Conservation (phyloP, 139 green algal species). For the Chlamydomonas schloesseri region DNA sequence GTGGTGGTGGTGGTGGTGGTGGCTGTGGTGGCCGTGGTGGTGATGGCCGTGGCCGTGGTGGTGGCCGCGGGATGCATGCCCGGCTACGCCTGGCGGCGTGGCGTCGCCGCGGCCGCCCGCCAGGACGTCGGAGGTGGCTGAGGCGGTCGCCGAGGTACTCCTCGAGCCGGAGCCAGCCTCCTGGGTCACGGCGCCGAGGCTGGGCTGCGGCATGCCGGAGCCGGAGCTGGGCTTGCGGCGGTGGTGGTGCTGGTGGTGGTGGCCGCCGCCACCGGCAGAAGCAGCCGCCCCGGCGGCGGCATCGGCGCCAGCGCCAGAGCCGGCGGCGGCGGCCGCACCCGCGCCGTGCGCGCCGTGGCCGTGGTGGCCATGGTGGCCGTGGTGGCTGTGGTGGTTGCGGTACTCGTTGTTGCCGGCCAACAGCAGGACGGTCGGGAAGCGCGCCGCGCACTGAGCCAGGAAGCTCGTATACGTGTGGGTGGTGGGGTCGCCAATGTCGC, state of each 20-base stretch:
- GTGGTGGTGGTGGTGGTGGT: no score
- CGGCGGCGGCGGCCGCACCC: no score
- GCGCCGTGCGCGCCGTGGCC: not conserved
- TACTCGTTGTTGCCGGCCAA: constrained; percentile 45
- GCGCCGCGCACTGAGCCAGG: not conserved
- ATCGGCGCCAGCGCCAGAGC: no score
- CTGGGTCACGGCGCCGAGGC: not conserved
- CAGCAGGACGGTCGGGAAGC: constrained; percentile 40
- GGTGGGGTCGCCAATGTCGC: constrained; percentile 39
- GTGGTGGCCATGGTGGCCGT: not conserved
- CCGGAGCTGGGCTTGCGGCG: no score
- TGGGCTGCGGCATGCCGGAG: not conserved
- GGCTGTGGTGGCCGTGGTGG: not conserved
- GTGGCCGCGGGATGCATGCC: not conserved
- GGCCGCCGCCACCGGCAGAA: not conserved
- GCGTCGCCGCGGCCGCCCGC: no score
- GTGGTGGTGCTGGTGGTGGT: no score
- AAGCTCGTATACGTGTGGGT: not conserved
- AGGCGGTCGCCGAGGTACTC: no score
- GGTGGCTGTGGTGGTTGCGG: constrained; percentile 22
- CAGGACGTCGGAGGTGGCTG: no score
- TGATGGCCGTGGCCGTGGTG: not conserved
- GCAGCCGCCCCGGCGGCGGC: no score
- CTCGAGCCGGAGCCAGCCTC: no score
- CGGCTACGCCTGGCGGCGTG: no score